Percentiles rank a stretch among this genome's conserved stretches.
Evolutionary conservation across 345 rosid species (phyloP).

Genomic region (Citrus hindsii): DNA sequence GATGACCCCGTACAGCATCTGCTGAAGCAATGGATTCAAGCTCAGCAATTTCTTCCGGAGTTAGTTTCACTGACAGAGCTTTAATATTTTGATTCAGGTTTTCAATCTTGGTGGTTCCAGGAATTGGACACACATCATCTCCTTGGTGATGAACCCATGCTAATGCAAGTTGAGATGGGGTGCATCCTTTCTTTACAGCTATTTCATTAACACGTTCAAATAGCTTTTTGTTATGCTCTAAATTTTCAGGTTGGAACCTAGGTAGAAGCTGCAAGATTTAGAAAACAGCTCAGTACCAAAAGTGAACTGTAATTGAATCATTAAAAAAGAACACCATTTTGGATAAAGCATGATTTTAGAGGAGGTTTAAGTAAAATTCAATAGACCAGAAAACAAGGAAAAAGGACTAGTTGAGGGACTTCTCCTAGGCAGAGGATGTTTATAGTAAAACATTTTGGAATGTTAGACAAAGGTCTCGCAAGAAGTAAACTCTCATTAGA

Average conservation of each 20-base stretch:
- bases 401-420: not conserved
- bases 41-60: conserved; percentile 19
- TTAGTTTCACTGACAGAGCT: conserved; percentile 19
- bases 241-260: conserved; percentile 61
- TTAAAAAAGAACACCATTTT: not conserved
- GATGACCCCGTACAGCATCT: conserved; percentile 16
- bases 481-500: not conserved
- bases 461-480: not conserved
- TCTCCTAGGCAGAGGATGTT: not conserved
- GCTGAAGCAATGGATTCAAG: conserved; percentile 27
- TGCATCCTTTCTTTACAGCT: conserved; percentile 48
- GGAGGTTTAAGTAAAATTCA: too few relatives aligned
- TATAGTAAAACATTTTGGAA: not conserved
- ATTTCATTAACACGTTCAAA: conserved; percentile 46
- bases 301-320: not conserved
- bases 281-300: not conserved
- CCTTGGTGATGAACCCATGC: conserved; percentile 74
- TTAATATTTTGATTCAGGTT: conserved; percentile 33
- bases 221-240: conserved; percentile 41
- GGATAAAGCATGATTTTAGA: not conserved
- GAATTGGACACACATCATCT: conserved; percentile 66
- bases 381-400: not conserved
- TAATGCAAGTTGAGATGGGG: conserved; percentile 57
- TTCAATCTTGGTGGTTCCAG: conserved; percentile 56
- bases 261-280: conserved; percentile 33